phyloP scores from a whole-genome alignment of 768 basidiomycete species.

The Leccinum subtestaceum region DNA sequence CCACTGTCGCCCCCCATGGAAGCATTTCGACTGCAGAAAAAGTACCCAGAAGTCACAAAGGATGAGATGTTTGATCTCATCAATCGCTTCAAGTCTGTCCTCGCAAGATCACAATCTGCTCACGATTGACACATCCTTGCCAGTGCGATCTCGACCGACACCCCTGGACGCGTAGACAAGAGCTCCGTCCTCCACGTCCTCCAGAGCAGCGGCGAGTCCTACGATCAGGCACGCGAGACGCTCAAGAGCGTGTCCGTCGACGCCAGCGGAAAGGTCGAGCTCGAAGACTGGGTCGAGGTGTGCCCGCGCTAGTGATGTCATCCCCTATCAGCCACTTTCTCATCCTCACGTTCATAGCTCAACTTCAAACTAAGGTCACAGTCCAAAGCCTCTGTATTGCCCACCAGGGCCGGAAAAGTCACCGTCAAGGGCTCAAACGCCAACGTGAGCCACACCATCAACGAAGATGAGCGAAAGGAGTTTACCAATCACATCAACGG shows the following conservation, averaged over 20 bases:
- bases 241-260: slow-evolving; percentile 94
- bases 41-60: slow-evolving; percentile 85
- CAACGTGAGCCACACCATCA: slow-evolving; percentile 95
- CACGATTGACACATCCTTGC: background rate
- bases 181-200: slow-evolving; percentile 74
- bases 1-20: slow-evolving; percentile 52
- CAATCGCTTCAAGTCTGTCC: slow-evolving; percentile 90
- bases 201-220: slow-evolving; percentile 80
- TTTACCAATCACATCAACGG: slow-evolving; percentile 99
- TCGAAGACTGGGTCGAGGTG: slow-evolving; percentile 99
- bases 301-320: slow-evolving; percentile 28
- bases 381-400: slow-evolving; percentile 41
- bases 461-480: slow-evolving; percentile 91
- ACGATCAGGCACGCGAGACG: slow-evolving; percentile 85
- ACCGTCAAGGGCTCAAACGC: slow-evolving; percentile 93
- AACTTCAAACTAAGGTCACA: slow-evolving; percentile 74
- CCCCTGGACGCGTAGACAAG: slow-evolving; percentile 82
- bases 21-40: slow-evolving; percentile 83
- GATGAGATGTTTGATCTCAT: slow-evolving; percentile 96
- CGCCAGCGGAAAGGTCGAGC: slow-evolving; percentile 91
- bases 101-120: background rate
- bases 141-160: slow-evolving; percentile 74
- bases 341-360: slow-evolving; percentile 45
- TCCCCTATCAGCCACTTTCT: slow-evolving; percentile 11
- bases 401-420: slow-evolving; percentile 82